Base-by-base conservation (phyloP, 202 grass and related monocot species). In the Setaria italica region DNA sequence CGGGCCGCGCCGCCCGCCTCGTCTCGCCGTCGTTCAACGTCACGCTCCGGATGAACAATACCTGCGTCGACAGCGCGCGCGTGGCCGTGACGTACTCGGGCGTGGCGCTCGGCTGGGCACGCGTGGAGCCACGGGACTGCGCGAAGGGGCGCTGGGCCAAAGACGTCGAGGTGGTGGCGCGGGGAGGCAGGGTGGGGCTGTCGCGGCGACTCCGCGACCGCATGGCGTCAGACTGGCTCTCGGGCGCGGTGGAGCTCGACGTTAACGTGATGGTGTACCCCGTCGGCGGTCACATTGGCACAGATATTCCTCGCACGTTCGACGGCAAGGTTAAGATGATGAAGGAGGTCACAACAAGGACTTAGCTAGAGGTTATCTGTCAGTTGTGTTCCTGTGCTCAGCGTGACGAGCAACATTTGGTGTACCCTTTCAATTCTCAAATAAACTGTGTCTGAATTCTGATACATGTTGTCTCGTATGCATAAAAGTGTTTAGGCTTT, bases 21-120 rank as follows among this genome's bases (percentile, higher is more conserved):
- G 84, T 79, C 54, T 85, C 66, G 30, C 84, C 75, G 66, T 16
- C 49, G 33, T 85, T 85, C 75, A 79, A 50, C 55, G 4, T 85
- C 54, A 72, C 84, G 55, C 75, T 86, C 43, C 45, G 76, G 34
- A 12, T 63, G 66, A 71, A 79, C 56, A 2, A 62, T 45, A 71
- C 84, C 9, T 86, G 84, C 75, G 72, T 56, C 49, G 72, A 74
- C 72, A 33, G 8, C 49, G 72, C 29, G 49, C 49, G 2, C 72
- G 49, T 74, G 29, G 72, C 50, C 72, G 32, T 74, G 14, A 20
- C 17, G 9, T 55, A 74, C 72, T 55, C 49, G 3, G 72, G 50
- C 72, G 72, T 74, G 14, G 72, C 72, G 30, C 72, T 74, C 72
- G 72, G 72, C 30, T 74, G 74, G 74, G 74, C 74, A 1, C 34